A percentile compares a stretch with the other conserved stretches of the same genome.
Evolutionary conservation across 352 stramenopile genomes (phyloP).

Genomic region (Phytophthora boehmeriae): DNA sequence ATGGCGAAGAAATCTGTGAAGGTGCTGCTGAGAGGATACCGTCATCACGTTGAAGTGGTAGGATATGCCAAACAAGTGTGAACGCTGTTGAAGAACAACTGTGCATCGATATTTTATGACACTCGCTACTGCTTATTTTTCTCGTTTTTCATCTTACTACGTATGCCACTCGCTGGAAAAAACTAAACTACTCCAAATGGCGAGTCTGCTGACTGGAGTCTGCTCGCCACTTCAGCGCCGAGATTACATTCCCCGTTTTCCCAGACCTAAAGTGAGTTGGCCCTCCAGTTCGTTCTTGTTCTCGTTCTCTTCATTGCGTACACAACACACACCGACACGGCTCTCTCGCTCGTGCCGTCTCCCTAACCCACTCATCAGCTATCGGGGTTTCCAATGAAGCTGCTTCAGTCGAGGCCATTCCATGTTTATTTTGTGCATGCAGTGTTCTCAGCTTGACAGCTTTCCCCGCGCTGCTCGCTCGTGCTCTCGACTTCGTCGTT

Average conservation of each 20-base stretch:
- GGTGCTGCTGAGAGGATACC: too few relatives aligned
- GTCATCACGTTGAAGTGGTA: too few relatives aligned
- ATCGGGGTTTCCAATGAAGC: constrained; percentile 30
- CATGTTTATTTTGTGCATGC: constrained; percentile 21
- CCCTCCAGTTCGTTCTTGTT: constrained; percentile 29
- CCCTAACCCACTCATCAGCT: constrained; percentile 22
- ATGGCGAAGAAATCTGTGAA: too few relatives aligned
- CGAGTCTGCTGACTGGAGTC: constrained; percentile 20
- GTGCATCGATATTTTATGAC: constrained; percentile 23
- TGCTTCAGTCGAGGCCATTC: constrained; percentile 14
- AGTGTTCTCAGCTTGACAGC: constrained; percentile 28
- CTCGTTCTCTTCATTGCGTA: constrained; percentile 34
- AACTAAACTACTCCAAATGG: constrained; percentile 44
- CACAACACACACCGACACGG: constrained; percentile 46
- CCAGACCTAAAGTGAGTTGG: not conserved
- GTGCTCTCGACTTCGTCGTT: constrained; percentile 27
- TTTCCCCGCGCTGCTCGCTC: constrained; percentile 29
- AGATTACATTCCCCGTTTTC: constrained; percentile 14
- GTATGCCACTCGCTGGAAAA: constrained; percentile 28
- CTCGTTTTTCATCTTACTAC: constrained; percentile 36
- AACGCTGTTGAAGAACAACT: constrained; percentile 8
- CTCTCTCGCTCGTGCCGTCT: constrained; percentile 43
- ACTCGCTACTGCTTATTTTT: constrained; percentile 19
- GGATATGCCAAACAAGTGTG: too few relatives aligned
- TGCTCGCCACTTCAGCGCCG: constrained; percentile 22